phyloP scores from a whole-genome alignment of 352 stramenopile species.

The Phytophthora parvispora region DNA sequence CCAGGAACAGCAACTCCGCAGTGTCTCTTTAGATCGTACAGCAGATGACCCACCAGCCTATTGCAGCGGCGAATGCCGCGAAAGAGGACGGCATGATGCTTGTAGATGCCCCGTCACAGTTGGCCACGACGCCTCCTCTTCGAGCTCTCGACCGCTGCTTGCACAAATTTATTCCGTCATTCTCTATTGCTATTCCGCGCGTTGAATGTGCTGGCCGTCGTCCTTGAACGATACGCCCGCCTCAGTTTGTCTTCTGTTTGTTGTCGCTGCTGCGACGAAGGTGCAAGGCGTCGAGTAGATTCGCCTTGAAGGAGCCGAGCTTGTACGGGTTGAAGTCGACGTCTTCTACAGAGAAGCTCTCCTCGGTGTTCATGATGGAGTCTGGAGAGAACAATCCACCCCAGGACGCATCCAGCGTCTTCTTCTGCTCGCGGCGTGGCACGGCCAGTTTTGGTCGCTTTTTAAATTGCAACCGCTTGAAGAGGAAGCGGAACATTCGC shows the following conservation, averaged over 20 bases:
- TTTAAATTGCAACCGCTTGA: conserved; percentile 50
- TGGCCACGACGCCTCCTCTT: conserved; percentile 11
- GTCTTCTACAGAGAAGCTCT: conserved; percentile 73
- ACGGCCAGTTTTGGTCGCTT: conserved; percentile 29
- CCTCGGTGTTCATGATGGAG: conserved; percentile 78
- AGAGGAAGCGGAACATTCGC: conserved; percentile 57
- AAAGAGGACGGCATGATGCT: conserved; percentile 3
- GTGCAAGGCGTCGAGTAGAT: conserved; percentile 71
- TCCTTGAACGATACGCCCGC: not conserved
- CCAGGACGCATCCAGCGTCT: conserved; percentile 77
- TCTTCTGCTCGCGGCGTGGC: conserved; percentile 53
- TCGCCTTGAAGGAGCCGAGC: conserved; percentile 59
- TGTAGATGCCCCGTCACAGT: not conserved
- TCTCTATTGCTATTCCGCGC: conserved; percentile 18
- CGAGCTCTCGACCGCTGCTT: conserved; percentile 26
- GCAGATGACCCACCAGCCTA: conserved; percentile 10
- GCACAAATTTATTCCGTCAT: conserved; percentile 40
- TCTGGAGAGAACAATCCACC: conserved; percentile 79
- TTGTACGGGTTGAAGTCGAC: conserved; percentile 88
- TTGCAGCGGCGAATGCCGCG: conserved; percentile 14
- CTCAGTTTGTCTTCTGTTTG: conserved; percentile 47
- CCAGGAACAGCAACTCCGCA: conserved; percentile 40
- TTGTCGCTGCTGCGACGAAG: conserved; percentile 4
- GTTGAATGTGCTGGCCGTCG: conserved; percentile 1
- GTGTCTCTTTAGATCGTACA: conserved; percentile 54